Evolutionary conservation across 345 rosid species (phyloP), one percentile per base, ranked within the genome.

Genomic region (Euphorbia tirucalli): DNA sequence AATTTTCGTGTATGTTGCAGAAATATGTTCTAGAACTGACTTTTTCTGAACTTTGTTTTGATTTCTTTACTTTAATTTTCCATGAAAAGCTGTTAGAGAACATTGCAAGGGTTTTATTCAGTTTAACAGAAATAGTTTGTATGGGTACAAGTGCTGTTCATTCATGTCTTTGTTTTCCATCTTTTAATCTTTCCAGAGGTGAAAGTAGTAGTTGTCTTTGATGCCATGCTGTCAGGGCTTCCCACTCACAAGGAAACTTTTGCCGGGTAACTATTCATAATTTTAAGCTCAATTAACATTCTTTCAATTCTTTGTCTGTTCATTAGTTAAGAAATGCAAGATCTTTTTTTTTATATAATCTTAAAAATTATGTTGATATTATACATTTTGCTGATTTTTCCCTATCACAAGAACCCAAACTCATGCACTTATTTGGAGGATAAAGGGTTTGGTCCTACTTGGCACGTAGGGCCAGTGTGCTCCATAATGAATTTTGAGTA

Each of bases 151-250:
- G 7, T 58, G 43, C 28, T 71, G 39, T 64, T 21, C 41, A 24
- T 79, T 70, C 28, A 54, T 46, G 4, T 64, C 48, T 65, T 55
- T 46, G 43, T 24, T 46, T 63, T 77, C 13, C 69, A 19, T 68
- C 56, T 62, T 59, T 57, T 72, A 74, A 70, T 60, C 41, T 77
- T 71, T 74, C 72, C 90, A 94, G 98, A 87, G 86, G 93, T 91
- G 71, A 94, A 94, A 81, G 96, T 91, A 73, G 98, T 91, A 28
- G 95, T 85, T 77, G 97, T 94, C 60, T 94, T 91, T 87, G 98
- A 94, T 79, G 98, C 98, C 43, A 81, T 86, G 87, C 80, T 88
- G 95, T 94, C 98, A 70, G 97, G 96, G 72, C 95, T 94, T 39
- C 91, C 92, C 55, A 84, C 95, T 27, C 90, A 87, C 87, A 91